phyloP scores from a whole-genome alignment of 768 basidiomycete genomes.

The Leccinum boreale region DNA sequence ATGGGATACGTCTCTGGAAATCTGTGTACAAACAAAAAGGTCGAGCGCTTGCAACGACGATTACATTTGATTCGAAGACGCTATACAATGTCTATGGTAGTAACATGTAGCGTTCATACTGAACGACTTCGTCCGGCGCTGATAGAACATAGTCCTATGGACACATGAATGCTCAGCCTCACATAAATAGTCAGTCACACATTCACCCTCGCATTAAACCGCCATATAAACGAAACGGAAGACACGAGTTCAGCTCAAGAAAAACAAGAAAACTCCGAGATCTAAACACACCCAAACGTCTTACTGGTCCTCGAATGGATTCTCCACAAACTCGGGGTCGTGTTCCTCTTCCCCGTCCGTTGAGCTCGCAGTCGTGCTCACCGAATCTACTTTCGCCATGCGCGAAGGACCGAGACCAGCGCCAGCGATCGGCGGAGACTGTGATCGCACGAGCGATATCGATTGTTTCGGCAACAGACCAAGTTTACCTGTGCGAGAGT shows the following conservation, averaged over 20 bases:
- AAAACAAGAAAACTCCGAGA: neutral
- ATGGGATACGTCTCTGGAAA: neutral
- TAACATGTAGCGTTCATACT: neutral
- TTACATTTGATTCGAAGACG: neutral
- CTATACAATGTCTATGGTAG: neutral
- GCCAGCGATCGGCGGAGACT: conserved; percentile 26
- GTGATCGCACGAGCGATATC: conserved; percentile 48
- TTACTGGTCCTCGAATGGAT: conserved; percentile 60
- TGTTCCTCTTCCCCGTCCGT: conserved; percentile 45
- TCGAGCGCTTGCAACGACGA: neutral
- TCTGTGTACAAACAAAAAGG: neutral
- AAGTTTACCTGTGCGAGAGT: conserved; percentile 47
- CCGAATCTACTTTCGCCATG: conserved; percentile 6
- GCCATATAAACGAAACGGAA: too few relatives aligned
- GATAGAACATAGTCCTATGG: neutral
- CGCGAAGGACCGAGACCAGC: conserved; percentile 1
- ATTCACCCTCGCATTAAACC: too few relatives aligned
- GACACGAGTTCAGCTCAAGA: too few relatives aligned
- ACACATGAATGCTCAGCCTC: neutral
- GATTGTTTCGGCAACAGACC: conserved; percentile 74
- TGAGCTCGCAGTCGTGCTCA: conserved; percentile 22
- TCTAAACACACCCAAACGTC: neutral
- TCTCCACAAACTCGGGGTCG: conserved; percentile 68
- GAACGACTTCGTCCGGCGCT: neutral
- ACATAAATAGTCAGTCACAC: neutral